Percentiles rank a stretch among this genome's conserved stretches.
phyloP scores from a whole-genome alignment of 331 rosid species.

The Erythrophleum ivorense region DNA sequence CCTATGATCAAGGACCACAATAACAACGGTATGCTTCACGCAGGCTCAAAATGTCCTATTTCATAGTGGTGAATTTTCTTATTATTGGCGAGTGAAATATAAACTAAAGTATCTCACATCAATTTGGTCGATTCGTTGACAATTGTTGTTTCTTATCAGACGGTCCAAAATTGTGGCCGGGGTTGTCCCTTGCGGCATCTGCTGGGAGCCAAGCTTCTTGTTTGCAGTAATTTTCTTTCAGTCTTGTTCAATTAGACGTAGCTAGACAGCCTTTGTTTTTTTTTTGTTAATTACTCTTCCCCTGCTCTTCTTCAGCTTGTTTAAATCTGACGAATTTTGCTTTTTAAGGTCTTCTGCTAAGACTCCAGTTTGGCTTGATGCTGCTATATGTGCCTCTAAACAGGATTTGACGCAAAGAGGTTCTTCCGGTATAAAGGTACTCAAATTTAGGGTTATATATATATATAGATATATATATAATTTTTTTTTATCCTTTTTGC shows the following conservation, averaged over 20 bases:
- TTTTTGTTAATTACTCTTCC: background rate
- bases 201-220: conserved; percentile 38
- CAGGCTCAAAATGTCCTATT: conserved; percentile 32
- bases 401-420: conserved; percentile 42
- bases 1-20: conserved; percentile 46
- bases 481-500: background rate
- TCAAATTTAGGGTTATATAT: conserved; percentile 10
- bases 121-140: conserved; percentile 21
- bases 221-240: conserved; percentile 51
- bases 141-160: conserved; percentile 33
- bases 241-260: conserved; percentile 23
- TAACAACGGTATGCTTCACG: conserved; percentile 52
- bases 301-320: conserved; percentile 8
- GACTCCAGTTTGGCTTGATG: conserved; percentile 55
- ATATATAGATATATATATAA: background rate
- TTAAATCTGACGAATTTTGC: conserved; percentile 34
- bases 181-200: conserved; percentile 52
- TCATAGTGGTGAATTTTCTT: conserved; percentile 15
- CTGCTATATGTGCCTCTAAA: conserved; percentile 46
- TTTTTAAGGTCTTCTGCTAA: conserved; percentile 57
- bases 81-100: conserved; percentile 19
- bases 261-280: conserved; percentile 16
- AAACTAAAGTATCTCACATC: conserved; percentile 7
- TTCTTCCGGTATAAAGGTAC: conserved; percentile 60
- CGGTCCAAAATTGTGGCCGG: conserved; percentile 73